Percentiles rank a stretch among this genome's conserved stretches.
Conservation (phyloP, 768 basidiomycete species). For the Leccinellum luteum region DNA sequence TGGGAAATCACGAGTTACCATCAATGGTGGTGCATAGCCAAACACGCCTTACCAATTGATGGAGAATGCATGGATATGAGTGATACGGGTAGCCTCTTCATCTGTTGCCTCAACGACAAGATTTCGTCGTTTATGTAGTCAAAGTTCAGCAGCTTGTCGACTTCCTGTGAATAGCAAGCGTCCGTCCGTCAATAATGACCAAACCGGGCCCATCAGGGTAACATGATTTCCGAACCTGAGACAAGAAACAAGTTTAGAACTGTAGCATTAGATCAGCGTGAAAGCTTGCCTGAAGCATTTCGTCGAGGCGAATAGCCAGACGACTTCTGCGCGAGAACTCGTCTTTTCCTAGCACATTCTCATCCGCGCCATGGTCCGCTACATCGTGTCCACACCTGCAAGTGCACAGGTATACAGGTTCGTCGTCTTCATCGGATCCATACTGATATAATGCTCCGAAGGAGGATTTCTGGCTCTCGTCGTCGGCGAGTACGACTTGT, state of each 20-base stretch:
- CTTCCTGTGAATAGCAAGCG: constrained; percentile 51
- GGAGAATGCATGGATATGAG: constrained; percentile 49
- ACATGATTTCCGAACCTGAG: constrained; percentile 24
- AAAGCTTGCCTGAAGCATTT: constrained; percentile 65
- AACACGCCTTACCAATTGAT: constrained; percentile 47
- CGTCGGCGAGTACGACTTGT: constrained; percentile 55
- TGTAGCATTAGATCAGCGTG: not conserved
- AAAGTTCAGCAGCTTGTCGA: constrained; percentile 76
- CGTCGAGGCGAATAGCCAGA: constrained; percentile 78
- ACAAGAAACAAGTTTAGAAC: constrained; percentile 13
- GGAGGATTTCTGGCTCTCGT: constrained; percentile 42
- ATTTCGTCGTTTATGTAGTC: constrained; percentile 71
- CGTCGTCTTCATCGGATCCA: constrained; percentile 68
- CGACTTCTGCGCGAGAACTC: constrained; percentile 73
- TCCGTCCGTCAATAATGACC: constrained; percentile 12
- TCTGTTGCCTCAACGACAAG: constrained; percentile 65
- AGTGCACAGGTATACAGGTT: constrained; percentile 49
- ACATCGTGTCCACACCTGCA: constrained; percentile 74
- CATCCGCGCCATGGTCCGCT: constrained; percentile 64
- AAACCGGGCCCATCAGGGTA: constrained; percentile 8
- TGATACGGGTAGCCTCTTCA: constrained; percentile 49
- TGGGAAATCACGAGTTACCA: constrained; percentile 12
- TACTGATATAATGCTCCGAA: constrained; percentile 59
- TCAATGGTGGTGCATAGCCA: not conserved
- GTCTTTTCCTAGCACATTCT: constrained; percentile 49